A percentile compares a stretch with the other conserved stretches of the same genome.
Evolutionary conservation across 257 asterid genomes (phyloP).

Genomic region (Solanum chaucha): DNA sequence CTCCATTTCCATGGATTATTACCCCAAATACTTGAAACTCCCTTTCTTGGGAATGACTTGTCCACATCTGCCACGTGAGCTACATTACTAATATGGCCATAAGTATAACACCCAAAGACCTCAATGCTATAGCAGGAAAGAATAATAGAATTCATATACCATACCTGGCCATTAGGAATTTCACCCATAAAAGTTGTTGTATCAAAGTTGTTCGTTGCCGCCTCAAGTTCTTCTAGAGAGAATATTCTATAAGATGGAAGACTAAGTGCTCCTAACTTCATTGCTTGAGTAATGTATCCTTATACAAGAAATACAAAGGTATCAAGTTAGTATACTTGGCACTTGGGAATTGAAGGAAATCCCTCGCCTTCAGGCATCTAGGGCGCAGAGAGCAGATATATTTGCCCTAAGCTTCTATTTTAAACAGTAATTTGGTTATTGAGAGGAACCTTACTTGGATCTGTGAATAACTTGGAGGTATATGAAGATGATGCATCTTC

Average conservation of each 20-base stretch:
- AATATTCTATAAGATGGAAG: slow-evolving; percentile 68
- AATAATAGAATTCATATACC: neutral
- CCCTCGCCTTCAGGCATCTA: neutral
- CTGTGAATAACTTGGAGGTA: slow-evolving; percentile 59
- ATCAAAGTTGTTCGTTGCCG: slow-evolving; percentile 61
- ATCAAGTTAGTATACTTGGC: neutral
- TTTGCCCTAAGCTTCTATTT: neutral
- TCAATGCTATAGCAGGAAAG: neutral
- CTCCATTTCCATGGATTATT: neutral
- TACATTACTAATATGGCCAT: neutral
- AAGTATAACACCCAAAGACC: neutral
- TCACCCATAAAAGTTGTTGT: slow-evolving; percentile 55
- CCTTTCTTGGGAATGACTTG: neutral
- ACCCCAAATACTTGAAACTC: neutral
- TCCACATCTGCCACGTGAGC: neutral
- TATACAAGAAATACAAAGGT: neutral
- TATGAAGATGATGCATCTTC: slow-evolving; percentile 48
- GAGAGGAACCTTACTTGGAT: slow-evolving; percentile 56
- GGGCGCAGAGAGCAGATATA: neutral
- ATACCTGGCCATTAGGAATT: slow-evolving; percentile 68
- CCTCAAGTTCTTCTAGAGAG: slow-evolving; percentile 68
- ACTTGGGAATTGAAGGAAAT: neutral
- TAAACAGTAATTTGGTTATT: neutral
- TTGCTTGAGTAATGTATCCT: slow-evolving; percentile 74
- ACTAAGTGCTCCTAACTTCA: slow-evolving; percentile 64